These are phyloP conservation scores for Angophora floribunda DNA, from an alignment of 345 rosid species.

Conservation along the genomic window DNA sequence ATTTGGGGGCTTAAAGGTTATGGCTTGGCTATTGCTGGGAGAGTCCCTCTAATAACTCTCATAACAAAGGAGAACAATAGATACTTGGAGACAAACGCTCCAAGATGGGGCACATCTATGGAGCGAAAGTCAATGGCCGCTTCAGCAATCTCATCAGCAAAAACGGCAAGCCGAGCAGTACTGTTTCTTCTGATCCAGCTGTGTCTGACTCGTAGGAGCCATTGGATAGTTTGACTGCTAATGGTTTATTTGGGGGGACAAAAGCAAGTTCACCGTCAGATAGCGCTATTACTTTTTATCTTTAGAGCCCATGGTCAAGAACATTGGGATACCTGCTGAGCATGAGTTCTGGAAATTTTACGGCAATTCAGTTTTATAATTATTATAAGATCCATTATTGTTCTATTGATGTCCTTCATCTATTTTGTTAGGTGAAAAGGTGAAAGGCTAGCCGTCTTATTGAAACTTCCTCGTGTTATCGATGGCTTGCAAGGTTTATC, in stretches of 20 bases:
- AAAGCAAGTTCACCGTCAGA: background rate
- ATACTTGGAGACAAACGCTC: background rate
- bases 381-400: too few species aligned
- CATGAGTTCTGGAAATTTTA: too few species aligned
- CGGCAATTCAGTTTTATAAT: too few species aligned
- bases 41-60: background rate
- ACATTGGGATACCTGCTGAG: too few species aligned
- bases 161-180: constrained; percentile 2
- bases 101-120: background rate
- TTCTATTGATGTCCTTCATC: too few species aligned
- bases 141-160: constrained; percentile 6
- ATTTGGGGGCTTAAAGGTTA: background rate
- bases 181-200: background rate
- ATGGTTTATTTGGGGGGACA: background rate
- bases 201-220: background rate
- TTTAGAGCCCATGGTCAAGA: too few species aligned
- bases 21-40: background rate
- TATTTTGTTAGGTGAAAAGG: too few species aligned
- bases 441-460: too few species aligned
- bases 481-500: too few species aligned
- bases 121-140: constrained; percentile 1
- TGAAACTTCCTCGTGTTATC: too few species aligned
- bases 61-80: background rate
- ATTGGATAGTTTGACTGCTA: background rate
- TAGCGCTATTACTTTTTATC: too few species aligned